Percentiles rank a stretch among this genome's conserved stretches.
These are phyloP conservation scores for Cymbomonas tetramitiformis DNA, from an alignment of 139 green algal genomes.

Conservation along the genomic window DNA sequence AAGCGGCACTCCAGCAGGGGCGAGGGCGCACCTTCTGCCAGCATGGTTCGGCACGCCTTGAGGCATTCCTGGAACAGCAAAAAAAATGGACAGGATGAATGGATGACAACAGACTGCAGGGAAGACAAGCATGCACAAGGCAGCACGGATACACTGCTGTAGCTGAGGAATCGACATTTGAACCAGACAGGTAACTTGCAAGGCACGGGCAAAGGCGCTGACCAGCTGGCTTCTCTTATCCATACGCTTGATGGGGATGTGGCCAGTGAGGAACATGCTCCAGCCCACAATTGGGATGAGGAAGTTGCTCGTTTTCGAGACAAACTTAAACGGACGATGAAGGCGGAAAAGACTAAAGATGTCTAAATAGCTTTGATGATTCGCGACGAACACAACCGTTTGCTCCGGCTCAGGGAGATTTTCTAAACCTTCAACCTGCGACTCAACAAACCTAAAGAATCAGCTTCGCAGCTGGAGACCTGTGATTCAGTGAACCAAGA, in stretches of 20 bases:
- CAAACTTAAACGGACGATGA: slow-evolving; percentile 77
- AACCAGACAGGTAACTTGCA: not conserved
- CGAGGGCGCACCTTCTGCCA: too few species aligned
- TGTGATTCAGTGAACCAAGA: too few species aligned
- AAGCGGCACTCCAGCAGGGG: too few species aligned
- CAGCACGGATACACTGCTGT: not conserved
- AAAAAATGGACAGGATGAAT: too few species aligned
- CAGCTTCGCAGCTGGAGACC: too few species aligned
- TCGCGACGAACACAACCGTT: slow-evolving; percentile 85
- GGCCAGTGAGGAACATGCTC: slow-evolving; percentile 93
- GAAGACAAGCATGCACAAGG: not conserved
- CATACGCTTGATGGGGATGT: slow-evolving; percentile 74
- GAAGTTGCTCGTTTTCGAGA: slow-evolving; percentile 90
- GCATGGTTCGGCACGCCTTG: slow-evolving; percentile 55
- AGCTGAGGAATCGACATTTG: not conserved
- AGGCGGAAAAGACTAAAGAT: slow-evolving; percentile 35
- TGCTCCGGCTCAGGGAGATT: slow-evolving; percentile 59
- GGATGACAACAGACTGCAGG: not conserved
- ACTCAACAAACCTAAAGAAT: too few species aligned
- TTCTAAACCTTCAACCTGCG: slow-evolving; percentile 60
- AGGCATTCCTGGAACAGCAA: slow-evolving; percentile 66
- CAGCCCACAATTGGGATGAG: slow-evolving; percentile 92
- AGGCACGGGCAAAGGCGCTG: too few species aligned
- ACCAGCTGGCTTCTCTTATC: slow-evolving; percentile 75
- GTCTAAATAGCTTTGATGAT: slow-evolving; percentile 88